These are phyloP conservation scores for Colletotrichum sp. DNA, from an alignment of 2,329 filamentous ascomycete genomes.

Conservation along the genomic window DNA sequence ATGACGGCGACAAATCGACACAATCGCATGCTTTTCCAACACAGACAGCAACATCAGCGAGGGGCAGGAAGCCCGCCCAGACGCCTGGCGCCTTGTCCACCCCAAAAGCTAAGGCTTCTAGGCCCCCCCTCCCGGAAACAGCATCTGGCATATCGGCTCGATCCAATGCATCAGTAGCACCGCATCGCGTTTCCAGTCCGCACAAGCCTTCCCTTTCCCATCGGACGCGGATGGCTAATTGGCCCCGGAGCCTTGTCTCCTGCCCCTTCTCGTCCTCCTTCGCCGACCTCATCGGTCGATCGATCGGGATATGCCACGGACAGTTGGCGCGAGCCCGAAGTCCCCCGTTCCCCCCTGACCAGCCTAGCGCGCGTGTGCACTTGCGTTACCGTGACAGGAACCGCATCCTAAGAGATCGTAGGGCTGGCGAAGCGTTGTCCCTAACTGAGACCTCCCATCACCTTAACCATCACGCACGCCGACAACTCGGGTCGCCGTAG, in stretches of 20 bases:
- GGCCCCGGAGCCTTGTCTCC: background rate
- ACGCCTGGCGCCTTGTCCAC: background rate
- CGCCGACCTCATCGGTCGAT: background rate
- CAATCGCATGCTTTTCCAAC: background rate
- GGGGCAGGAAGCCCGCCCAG: background rate
- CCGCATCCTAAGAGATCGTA: background rate
- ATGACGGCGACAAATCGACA: background rate
- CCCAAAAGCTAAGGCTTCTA: background rate
- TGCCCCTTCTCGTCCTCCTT: background rate
- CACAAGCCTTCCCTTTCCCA: background rate
- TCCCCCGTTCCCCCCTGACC: background rate
- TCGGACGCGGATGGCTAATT: background rate
- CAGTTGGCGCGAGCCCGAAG: background rate
- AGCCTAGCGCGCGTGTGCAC: background rate
- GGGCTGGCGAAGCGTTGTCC: background rate
- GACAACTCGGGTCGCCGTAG: background rate
- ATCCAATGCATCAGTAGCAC: background rate
- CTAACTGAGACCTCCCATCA: background rate
- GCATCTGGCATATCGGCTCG: background rate
- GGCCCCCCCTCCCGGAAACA: background rate
- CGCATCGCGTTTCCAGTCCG: background rate
- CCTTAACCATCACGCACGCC: background rate
- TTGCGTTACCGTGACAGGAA: background rate
- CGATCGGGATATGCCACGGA: background rate
- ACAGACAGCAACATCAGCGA: background rate